These are phyloP conservation scores for Dryas octopetala DNA, from an alignment of 306 rosid species.

Conservation along the genomic window DNA sequence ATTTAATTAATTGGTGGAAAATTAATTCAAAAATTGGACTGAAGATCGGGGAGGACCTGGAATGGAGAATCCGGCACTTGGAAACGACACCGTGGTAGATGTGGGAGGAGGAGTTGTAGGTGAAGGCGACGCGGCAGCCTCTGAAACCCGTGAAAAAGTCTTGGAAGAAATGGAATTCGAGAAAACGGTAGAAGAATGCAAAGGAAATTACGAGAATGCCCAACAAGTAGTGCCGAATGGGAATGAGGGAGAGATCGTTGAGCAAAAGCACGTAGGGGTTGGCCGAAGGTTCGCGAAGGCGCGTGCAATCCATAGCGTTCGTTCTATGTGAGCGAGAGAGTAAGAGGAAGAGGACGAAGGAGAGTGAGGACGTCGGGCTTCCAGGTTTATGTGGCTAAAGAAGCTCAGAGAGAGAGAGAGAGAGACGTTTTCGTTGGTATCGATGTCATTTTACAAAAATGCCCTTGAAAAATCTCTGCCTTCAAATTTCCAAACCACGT, in stretches of 20 bases:
- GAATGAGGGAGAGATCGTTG: conserved; percentile 46
- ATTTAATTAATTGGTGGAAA: not conserved
- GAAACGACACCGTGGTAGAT: conserved; percentile 70
- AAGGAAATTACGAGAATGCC: conserved; percentile 17
- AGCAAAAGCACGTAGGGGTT: conserved; percentile 48
- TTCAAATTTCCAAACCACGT: no score
- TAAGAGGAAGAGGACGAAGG: no score
- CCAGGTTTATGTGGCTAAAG: no score
- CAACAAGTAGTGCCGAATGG: conserved; percentile 47
- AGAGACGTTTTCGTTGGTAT: no score
- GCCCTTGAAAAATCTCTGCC: no score
- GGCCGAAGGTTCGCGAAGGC: not conserved
- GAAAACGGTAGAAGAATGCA: conserved; percentile 52
- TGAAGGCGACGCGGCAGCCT: conserved; percentile 51
- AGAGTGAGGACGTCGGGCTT: no score
- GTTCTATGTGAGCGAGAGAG: no score
- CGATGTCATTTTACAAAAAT: no score
- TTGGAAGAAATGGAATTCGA: conserved; percentile 66
- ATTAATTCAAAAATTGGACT: not conserved
- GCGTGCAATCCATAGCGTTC: conserved; percentile 11
- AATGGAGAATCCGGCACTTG: conserved; percentile 72
- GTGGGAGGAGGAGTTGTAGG: conserved; percentile 45
- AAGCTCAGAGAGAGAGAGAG: no score
- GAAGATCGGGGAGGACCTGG: conserved; percentile 32
- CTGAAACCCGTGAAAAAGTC: conserved; percentile 57